Percentiles rank a stretch among this genome's conserved stretches.
Conservation (phyloP, 2,329 filamentous ascomycete genomes). For the Diaporthe sp. region DNA sequence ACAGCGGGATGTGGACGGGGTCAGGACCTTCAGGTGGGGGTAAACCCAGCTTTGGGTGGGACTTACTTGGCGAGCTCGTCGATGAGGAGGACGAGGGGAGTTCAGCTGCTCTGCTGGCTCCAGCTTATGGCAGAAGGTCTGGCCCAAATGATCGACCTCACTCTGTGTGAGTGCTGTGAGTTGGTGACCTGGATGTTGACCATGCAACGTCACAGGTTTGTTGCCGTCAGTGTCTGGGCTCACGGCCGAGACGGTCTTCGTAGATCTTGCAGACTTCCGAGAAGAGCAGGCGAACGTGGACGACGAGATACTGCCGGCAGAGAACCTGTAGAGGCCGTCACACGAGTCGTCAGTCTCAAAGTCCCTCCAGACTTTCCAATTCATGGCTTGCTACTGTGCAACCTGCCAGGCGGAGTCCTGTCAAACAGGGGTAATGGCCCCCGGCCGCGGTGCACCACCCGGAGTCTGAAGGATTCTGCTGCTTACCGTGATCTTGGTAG, state of each 20-base stretch:
- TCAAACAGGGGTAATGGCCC: slow-evolving; percentile 29
- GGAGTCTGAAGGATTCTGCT: slow-evolving; percentile 8
- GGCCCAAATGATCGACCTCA: slow-evolving; percentile 7
- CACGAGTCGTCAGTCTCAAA: slow-evolving; percentile 19
- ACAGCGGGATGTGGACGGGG: slow-evolving; percentile 33
- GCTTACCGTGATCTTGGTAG: slow-evolving; percentile 21
- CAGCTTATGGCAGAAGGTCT: neutral
- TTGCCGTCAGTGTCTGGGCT: slow-evolving; percentile 11
- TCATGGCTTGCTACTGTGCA: neutral
- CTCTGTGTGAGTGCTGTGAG: neutral
- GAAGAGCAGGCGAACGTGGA: neutral
- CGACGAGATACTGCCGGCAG: neutral
- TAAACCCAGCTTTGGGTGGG: neutral
- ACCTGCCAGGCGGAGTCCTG: slow-evolving; percentile 10
- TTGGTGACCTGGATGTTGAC: slow-evolving; percentile 19
- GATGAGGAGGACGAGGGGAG: neutral
- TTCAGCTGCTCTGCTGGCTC: slow-evolving; percentile 17
- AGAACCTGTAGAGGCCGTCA: neutral
- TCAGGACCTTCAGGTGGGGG: slow-evolving; percentile 1
- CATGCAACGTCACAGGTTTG: slow-evolving; percentile 34
- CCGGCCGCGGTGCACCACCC: slow-evolving; percentile 8
- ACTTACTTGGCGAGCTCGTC: slow-evolving; percentile 11
- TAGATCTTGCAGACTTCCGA: slow-evolving; percentile 20
- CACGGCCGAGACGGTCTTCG: slow-evolving; percentile 23
- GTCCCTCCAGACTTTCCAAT: neutral